phyloP scores from a whole-genome alignment of 768 basidiomycete genomes.

The Trametes cinnabarina region DNA sequence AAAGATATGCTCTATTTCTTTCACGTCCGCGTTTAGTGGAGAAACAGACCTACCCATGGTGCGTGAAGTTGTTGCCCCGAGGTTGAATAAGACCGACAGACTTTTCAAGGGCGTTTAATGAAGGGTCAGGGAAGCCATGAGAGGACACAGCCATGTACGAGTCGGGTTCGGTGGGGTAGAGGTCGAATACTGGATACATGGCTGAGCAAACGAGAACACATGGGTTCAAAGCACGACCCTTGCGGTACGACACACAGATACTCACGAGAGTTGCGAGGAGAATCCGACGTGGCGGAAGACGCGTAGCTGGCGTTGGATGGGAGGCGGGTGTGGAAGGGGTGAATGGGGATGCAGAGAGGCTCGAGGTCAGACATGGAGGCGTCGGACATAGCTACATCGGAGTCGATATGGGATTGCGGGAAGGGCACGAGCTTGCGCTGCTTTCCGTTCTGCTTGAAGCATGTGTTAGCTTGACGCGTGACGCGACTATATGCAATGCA shows the following conservation, averaged over 20 bases:
- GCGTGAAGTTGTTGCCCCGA: slow-evolving; percentile 47
- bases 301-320: slow-evolving; percentile 60
- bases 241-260: slow-evolving; percentile 2
- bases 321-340: slow-evolving; percentile 58
- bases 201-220: slow-evolving; percentile 7
- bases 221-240: background rate
- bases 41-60: slow-evolving; percentile 62
- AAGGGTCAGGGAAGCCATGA: slow-evolving; percentile 30
- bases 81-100: slow-evolving; percentile 69
- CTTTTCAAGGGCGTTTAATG: slow-evolving; percentile 40
- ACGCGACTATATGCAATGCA: slow-evolving; percentile 11
- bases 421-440: slow-evolving; percentile 76
- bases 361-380: slow-evolving; percentile 54
- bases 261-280: slow-evolving; percentile 27
- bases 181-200: slow-evolving; percentile 62
- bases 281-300: slow-evolving; percentile 34
- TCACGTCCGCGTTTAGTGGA: background rate
- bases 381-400: slow-evolving; percentile 70
- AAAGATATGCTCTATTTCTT: background rate
- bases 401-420: slow-evolving; percentile 58
- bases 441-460: slow-evolving; percentile 49
- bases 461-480: slow-evolving; percentile 23
- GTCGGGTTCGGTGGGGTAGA: slow-evolving; percentile 54
- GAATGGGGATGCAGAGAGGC: slow-evolving; percentile 46
- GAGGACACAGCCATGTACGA: slow-evolving; percentile 49